Conservation (phyloP, 129 eudicot species). For the Erigeron canadensis region DNA sequence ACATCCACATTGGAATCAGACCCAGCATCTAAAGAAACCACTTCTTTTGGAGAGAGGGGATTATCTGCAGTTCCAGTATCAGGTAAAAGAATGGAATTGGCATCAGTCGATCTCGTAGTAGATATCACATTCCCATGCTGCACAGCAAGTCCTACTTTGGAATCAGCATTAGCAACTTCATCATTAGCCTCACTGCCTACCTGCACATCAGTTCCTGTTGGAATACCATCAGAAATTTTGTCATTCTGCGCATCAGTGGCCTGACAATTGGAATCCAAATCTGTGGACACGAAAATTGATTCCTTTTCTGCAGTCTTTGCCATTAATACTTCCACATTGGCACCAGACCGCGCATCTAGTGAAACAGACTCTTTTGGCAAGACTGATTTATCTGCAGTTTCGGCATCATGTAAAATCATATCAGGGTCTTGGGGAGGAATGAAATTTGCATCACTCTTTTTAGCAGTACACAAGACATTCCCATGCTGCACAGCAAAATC, state of each 20-base stretch:
- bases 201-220: not conserved
- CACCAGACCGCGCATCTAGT: too few species aligned
- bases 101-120: constrained; percentile 9
- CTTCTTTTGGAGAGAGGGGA: not conserved
- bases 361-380: too few species aligned
- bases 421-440: too few species aligned
- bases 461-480: too few species aligned
- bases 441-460: too few species aligned
- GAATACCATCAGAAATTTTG: not conserved
- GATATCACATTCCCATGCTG: constrained; percentile 1
- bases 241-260: not conserved
- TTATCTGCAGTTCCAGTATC: not conserved
- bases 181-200: too few species aligned
- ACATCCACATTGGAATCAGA: constrained; percentile 20
- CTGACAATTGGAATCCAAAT: not conserved
- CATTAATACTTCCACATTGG: too few species aligned
- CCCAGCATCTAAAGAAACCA: constrained; percentile 10
- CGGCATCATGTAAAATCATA: too few species aligned
- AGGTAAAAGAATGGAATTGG: not conserved
- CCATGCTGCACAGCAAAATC: too few species aligned
- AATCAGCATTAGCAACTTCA: too few species aligned
- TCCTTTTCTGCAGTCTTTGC: not conserved
- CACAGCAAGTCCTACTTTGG: not conserved
- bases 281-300: not conserved
- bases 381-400: too few species aligned